A percentile compares a stretch with the other conserved stretches of the same genome.
phyloP scores from a whole-genome alignment of 192 early-diverging fungal species.

The Chytriomyces hyalinus region DNA sequence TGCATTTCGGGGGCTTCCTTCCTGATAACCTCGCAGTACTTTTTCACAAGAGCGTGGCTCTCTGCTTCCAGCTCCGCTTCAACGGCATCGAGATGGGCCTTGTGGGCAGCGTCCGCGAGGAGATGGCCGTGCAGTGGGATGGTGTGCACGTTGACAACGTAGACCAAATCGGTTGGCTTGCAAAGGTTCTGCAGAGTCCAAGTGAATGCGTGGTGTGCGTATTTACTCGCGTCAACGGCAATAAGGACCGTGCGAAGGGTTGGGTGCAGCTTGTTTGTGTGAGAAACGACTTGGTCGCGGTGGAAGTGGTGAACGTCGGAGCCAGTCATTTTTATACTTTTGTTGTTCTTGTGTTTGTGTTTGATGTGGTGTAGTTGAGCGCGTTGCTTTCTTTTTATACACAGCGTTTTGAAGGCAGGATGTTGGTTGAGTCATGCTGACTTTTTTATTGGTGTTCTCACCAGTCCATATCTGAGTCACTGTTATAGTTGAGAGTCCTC shows the following conservation, averaged over 20 bases:
- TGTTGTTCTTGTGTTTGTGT: no score
- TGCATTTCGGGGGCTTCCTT: not conserved
- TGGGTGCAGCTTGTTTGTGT: conserved; percentile 4
- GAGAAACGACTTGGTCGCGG: conserved; percentile 6
- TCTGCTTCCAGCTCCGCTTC: not conserved
- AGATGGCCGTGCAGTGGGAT: not conserved
- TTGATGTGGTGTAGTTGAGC: no score
- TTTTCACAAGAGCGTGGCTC: conserved; percentile 11
- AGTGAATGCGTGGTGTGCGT: conserved; percentile 25
- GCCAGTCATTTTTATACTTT: not conserved
- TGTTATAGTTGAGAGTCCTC: no score
- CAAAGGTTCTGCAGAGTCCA: conserved; percentile 40
- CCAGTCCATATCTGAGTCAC: no score
- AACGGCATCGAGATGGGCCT: not conserved
- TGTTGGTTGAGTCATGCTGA: no score
- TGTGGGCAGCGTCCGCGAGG: not conserved
- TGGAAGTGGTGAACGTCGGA: conserved; percentile 5
- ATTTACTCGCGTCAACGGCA: conserved; percentile 33
- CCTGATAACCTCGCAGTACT: not conserved
- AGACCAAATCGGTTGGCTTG: conserved; percentile 34
- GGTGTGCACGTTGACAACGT: conserved; percentile 35
- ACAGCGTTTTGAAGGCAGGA: no score
- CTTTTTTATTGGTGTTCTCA: no score
- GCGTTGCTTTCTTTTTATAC: no score
- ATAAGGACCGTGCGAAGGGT: conserved; percentile 13